Base-by-base conservation (phyloP, 257 asterid species). In the Coffea canephora region DNA sequence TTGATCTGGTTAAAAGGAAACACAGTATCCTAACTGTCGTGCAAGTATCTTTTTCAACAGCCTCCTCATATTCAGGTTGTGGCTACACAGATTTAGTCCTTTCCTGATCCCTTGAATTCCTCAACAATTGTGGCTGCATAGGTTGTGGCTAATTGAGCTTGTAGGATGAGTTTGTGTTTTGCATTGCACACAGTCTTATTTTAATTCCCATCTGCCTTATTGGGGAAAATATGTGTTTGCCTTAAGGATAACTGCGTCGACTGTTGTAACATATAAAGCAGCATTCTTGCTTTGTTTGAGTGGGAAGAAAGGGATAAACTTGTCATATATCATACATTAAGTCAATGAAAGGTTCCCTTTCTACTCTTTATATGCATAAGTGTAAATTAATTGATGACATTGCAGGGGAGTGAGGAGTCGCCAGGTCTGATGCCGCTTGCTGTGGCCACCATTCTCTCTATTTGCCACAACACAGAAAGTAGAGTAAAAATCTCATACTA, bases 361-460 rank as follows among this genome's bases (percentile, higher is more conserved):
- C 16, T 39, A 11, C 45, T 12, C 25, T 49, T 76, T 5, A n/a
- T n/a, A 73, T 61, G 69, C 34, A 9, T 39, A 9, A 46, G 23
- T 36, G 80, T 43, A 76, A n/a, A 39, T 54, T 18, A 16, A 61
- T 48, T 31, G 68, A 73, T 85, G 83, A 66, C 45, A 73, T 75
- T 87, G 81, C 92, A 95, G 99, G 97, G 99, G 84, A 91, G 86
- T 78, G 91, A 87, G 66, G 61, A 85, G 77, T 80, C 79, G n/a
- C 98, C 97, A 50, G 98, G 99, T 80, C 75, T 95, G 62, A 86
- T 92, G 91, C 90, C 90, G n/a, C 94, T 91, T 66, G 90, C 95
- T 36, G 85, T 95, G 79, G 79, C 90, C 49, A 79, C 68, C 68
- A 87, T 92, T 82, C 86, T 93, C 73, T 87, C 92, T 1, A 82